These are phyloP conservation scores for Arachnopeziza araneosa DNA, from an alignment of 2,329 filamentous ascomycete genomes.

Conservation along the genomic window DNA sequence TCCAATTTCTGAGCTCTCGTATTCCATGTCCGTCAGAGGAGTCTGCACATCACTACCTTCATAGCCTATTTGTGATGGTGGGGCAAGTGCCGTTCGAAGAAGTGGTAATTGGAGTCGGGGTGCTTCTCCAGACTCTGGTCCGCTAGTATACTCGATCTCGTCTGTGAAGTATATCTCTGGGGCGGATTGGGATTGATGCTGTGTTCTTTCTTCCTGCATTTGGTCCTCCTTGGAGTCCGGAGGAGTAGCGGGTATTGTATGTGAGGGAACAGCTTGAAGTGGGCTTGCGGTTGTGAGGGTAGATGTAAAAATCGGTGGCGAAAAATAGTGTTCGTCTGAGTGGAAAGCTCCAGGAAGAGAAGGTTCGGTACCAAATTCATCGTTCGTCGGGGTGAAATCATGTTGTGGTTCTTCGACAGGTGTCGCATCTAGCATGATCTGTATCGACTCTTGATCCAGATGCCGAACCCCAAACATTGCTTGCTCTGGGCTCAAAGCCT, in stretches of 20 bases:
- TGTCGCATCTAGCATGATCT: constrained; percentile 23
- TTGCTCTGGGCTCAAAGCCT: constrained; percentile 21
- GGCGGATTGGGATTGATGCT: neutral
- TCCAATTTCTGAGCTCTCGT: constrained; percentile 26
- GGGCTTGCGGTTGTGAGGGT: constrained; percentile 17
- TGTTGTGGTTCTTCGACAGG: constrained; percentile 15
- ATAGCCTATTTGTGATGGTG: constrained; percentile 5
- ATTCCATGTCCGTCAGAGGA: constrained; percentile 28
- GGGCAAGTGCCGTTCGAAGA: constrained; percentile 23
- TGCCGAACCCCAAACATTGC: constrained; percentile 21
- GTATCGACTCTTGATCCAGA: constrained; percentile 21
- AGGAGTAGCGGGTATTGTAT: neutral
- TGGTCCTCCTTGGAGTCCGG: neutral
- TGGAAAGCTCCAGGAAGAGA: constrained; percentile 16
- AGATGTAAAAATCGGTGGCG: constrained; percentile 7
- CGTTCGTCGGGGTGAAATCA: constrained; percentile 11
- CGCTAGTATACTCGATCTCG: constrained; percentile 8
- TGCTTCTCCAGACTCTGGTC: constrained; percentile 8
- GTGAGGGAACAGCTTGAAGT: constrained; percentile 5
- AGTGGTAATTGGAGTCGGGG: constrained; percentile 20
- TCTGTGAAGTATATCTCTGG: constrained; percentile 11
- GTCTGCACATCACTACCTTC: constrained; percentile 20
- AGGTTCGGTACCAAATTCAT: constrained; percentile 3
- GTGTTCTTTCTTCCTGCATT: neutral
- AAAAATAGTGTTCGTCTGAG: constrained; percentile 1